Base-by-base conservation (phyloP, 2,329 filamentous ascomycete genomes). In the Thyridium curvatum region DNA sequence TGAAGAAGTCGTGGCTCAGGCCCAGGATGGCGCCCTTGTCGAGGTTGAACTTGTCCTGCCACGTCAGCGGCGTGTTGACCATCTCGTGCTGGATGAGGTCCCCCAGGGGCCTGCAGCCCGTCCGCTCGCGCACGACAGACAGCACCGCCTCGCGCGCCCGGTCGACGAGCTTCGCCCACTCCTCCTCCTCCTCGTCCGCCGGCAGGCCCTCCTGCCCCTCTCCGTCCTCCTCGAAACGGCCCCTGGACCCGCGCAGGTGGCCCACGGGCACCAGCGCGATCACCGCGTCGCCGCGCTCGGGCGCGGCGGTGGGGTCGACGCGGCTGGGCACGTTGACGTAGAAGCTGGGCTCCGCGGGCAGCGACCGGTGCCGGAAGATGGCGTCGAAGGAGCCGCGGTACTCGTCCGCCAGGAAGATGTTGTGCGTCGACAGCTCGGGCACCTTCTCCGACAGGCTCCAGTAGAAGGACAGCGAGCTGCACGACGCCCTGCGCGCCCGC, bases 271-370 rank as follows among this genome's bases (percentile, higher is more conserved):
- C 82, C 6, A 88, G 69, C 2, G 85, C 79, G 12, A 86, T 79
- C 34, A 88, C 59, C 2, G 74, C 67, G 51, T 89, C 84, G 48
- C 72, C 74, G 2, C 73, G 78, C 3, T 67, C 56, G 0, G 84
- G 84, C 0, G 84, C 82, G 1, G 84, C 84, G 0, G 71, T 71
- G 0, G 77, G 64, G 46, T 88, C 84, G 8, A 86, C 71, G 12
- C 83, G 72, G 34, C 74, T 82, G 1, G 84, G 84, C 0, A 88
- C 82, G 53, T 88, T 86, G 59, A 88, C 74, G 59, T 88, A 88
- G 65, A 88, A 89, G 40, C 76, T 82, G 0, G 84, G 84, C 42
- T 86, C 70, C 2, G 70, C 57, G 2, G 84, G 84, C 8, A 88
- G 76, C 3, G 71, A 61, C 43, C 86, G 79, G 21, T 75, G 64